A percentile compares a stretch with the other conserved stretches of the same genome.
These are phyloP conservation scores for Colletotrichum noveboracense DNA, from an alignment of 2,329 filamentous ascomycete genomes.

Conservation along the genomic window DNA sequence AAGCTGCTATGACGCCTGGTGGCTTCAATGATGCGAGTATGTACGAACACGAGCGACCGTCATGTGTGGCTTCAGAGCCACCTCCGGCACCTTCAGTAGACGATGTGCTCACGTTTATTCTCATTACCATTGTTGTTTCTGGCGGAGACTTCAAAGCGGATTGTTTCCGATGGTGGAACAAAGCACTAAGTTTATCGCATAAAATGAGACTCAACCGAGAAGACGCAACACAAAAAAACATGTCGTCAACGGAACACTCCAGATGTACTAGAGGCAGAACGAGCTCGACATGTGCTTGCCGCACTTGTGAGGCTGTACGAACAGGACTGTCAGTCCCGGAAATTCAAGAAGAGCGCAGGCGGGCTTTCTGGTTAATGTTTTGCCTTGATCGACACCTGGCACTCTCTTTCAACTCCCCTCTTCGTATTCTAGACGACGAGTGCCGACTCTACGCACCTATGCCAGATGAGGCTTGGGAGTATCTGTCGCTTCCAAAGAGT, in stretches of 20 bases:
- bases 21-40: neutral
- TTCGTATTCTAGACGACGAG: slow-evolving; percentile 50
- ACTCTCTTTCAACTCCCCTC: slow-evolving; percentile 49
- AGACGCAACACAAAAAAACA: neutral
- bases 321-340: neutral
- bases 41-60: neutral
- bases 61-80: neutral
- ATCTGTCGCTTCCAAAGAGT: neutral
- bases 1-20: neutral
- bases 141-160: slow-evolving; percentile 55
- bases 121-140: slow-evolving; percentile 51
- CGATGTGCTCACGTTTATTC: slow-evolving; percentile 49
- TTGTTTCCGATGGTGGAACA: slow-evolving; percentile 52
- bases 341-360: slow-evolving; percentile 46
- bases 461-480: slow-evolving; percentile 22
- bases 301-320: neutral
- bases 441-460: slow-evolving; percentile 41
- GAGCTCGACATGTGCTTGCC: neutral
- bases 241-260: neutral
- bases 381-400: slow-evolving; percentile 51
- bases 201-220: neutral
- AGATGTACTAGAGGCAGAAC: neutral
- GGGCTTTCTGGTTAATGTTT: slow-evolving; percentile 54
- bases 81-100: slow-evolving; percentile 32
- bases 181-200: slow-evolving; percentile 42